Base-by-base conservation (phyloP, 75 land plant species). In the Gnetum montanum region DNA sequence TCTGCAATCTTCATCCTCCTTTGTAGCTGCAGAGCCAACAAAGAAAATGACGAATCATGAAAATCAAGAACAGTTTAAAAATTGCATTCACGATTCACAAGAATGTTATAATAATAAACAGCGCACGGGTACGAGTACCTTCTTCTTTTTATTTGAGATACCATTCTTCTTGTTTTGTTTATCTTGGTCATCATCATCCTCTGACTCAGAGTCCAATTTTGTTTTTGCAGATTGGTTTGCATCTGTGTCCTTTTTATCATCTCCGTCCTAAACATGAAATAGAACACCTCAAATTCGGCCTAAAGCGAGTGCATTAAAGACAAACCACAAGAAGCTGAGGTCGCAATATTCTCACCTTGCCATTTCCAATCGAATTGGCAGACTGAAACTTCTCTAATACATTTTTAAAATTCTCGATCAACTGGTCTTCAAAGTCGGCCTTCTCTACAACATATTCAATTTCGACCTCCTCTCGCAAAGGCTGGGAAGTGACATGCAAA, bases 1-100 rank as follows among this genome's bases (percentile, higher is more conserved):
- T 95, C 96, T 31, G 96, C 99, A 74, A 95, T 85, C 58, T 89
- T 90, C 99, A 95, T 95, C 45, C 99, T 62, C 23, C 92, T 71
- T 70, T 83, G 81, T 28, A 90, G 71, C 99, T 94, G 70, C 38
- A 59, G 67, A 55, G 51, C 12, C 34, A 38, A 35, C 38, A n/a
- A n/a, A 26, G 23, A 11, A 46, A 44, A 16, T 27, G 55, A 31
- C 3, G n/a, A n/a, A n/a, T n/a, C n/a, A 35, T 16, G 34, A 11
- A 36, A 34, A 11, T 38, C 48, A 43, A 22, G 0, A 56, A 56
- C 36, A 41, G 43, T 19, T 35, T 26, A 13, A 62, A 18, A 43
- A 18, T 23, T 1, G 24, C 31, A 29, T 20, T 54, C 8, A 38
- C 19, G 8, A 15, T 20, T 34, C 24, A 31, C 27, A 4, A 11